Conservation (phyloP, 805 yeast genomes). For the Spathaspora sp. region DNA sequence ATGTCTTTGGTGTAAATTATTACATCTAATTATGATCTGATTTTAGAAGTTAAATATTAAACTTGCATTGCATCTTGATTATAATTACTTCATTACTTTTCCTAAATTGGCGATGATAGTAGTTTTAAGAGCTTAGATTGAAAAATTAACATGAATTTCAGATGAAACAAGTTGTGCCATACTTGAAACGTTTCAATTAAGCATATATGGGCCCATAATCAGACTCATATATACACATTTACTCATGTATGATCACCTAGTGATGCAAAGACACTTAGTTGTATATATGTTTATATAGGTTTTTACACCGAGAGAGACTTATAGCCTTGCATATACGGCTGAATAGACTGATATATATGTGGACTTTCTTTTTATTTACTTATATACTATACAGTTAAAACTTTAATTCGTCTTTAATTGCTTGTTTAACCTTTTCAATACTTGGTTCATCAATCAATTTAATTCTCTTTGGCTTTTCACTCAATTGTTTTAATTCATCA, state of each 20-base stretch:
- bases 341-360: neutral
- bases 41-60: neutral
- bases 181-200: neutral
- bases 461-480: conserved; percentile 70
- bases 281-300: too few species aligned
- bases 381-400: conserved; percentile 2
- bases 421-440: conserved; percentile 66
- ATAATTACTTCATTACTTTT: too few species aligned
- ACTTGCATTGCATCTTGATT: too few species aligned
- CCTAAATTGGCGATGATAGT: neutral
- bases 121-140: neutral
- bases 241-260: too few species aligned
- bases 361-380: neutral
- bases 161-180: neutral
- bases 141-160: neutral
- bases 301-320: too few species aligned
- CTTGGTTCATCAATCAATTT: conserved; percentile 68
- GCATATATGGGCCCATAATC: too few species aligned
- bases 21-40: neutral
- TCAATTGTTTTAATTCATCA: conserved; percentile 72
- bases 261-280: too few species aligned
- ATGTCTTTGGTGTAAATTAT: neutral
- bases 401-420: conserved; percentile 59
- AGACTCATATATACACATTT: too few species aligned
- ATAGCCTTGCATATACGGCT: too few species aligned